phyloP scores from a whole-genome alignment of 371 early-diverging fungal genomes.

The Lichtheimia corymbifera region DNA sequence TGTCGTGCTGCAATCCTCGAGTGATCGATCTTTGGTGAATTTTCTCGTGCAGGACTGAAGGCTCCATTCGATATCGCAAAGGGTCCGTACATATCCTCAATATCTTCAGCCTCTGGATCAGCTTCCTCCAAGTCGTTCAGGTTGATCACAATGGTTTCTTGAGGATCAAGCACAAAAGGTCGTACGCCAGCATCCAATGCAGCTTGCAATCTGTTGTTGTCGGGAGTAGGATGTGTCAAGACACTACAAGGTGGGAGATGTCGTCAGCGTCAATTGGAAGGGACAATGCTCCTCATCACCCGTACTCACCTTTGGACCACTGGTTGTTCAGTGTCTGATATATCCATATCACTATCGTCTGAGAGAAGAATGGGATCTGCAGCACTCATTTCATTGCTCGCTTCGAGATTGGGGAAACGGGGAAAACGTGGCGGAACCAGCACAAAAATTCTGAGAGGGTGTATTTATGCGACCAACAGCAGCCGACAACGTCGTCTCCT shows the following conservation, averaged over 20 bases:
- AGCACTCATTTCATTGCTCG: not conserved
- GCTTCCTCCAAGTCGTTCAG: constrained; percentile 3
- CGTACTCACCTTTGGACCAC: not conserved
- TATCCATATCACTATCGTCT: constrained; percentile 19
- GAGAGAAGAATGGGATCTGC: not conserved
- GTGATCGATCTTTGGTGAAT: not conserved
- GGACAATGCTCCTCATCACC: not conserved
- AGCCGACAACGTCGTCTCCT: too few relatives aligned
- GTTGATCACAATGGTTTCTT: not conserved
- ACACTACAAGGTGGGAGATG: not conserved
- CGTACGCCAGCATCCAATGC: not conserved
- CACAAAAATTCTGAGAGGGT: too few relatives aligned
- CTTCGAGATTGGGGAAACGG: not conserved
- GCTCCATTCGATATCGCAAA: constrained; percentile 3
- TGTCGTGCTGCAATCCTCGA: not conserved
- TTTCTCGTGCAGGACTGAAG: not conserved
- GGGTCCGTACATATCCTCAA: constrained; percentile 18
- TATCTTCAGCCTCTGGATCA: not conserved
- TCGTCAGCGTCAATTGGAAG: not conserved
- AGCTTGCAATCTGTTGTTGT: not conserved
- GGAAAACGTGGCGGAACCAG: not conserved
- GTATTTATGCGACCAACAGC: too few relatives aligned
- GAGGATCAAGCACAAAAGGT: constrained; percentile 2
- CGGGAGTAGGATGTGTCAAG: not conserved
- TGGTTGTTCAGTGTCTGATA: constrained; percentile 13